Base-by-base conservation (phyloP, 2,329 filamentous ascomycete species). In the Penicillium sp. region DNA sequence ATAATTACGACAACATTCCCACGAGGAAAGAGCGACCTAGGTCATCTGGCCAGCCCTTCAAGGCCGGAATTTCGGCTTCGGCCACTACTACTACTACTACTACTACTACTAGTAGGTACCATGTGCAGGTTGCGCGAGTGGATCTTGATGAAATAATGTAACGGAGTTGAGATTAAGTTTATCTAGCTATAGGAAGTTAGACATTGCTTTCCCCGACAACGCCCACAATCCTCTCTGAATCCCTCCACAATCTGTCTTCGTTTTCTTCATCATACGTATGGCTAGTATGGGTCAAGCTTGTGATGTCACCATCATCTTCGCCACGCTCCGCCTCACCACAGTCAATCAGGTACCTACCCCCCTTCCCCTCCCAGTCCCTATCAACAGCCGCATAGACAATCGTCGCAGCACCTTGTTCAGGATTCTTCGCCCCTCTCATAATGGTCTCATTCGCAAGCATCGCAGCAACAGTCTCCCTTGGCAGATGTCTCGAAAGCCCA, bases 291-390 rank as follows among this genome's bases (percentile, higher is more conserved):
- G 35, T 41, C 35, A 41, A 41, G 5, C 11, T 13, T 5, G 35
- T 15, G 15, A 41, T 15, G 11, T 41, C 35, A 13, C 35, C 9
- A 41, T 41, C 11, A 41, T 41, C 35, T 6, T 41, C 35, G 2
- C 35, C 35, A 41, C 11, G 11, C 35, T 17, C 31, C n/a, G 54
- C 54, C 44, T 48, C 54, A 8, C 41, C 19, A 15, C 53, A 56
- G 17, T 60, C 50, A 19, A 54, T 19, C 9, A 60, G 29, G 19
- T 60, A 60, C 58, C 30, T 55, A 7, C 58, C 58, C 5, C 58
- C 58, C 8, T 15, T n/a, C 2, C 58, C 50, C 26, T 60, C 49
- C 31, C 45, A 54, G 1, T 31, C 48, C 21, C n/a, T 49, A 6
- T 29, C 21, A 1, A 55, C 19, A 3, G 58, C 58, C n/a, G 49